Percentiles rank a stretch among this genome's conserved stretches.
Conservation (phyloP, 2,329 filamentous ascomycete species). For the Aphanocladium album region DNA sequence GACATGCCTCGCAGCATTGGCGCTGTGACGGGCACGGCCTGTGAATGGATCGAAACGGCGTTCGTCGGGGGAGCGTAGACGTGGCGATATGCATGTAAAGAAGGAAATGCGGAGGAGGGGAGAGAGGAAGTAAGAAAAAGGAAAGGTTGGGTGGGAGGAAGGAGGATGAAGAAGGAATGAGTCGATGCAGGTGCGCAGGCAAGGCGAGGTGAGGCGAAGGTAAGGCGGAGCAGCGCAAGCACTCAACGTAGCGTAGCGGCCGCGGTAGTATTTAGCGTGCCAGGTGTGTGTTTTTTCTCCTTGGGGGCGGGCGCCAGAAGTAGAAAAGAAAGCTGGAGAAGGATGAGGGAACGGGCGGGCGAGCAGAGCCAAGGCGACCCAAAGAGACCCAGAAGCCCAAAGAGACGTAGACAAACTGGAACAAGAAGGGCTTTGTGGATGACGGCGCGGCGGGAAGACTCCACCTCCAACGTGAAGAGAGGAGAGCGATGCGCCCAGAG, state of each 20-base stretch:
- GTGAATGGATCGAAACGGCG: not conserved
- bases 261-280: not conserved
- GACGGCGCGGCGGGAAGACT: slow-evolving; percentile 7
- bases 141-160: not conserved
- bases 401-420: not conserved
- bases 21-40: slow-evolving; percentile 9
- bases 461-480: slow-evolving; percentile 11
- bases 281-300: not conserved
- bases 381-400: not conserved
- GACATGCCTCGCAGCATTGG: slow-evolving; percentile 32
- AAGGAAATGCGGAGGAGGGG: not conserved
- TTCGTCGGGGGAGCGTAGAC: not conserved
- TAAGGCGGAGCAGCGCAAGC: not conserved
- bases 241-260: no score
- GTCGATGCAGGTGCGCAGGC: not conserved
- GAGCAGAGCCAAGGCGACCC: not conserved
- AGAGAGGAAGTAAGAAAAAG: not conserved
- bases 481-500: not conserved
- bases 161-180: not conserved
- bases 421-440: slow-evolving; percentile 4
- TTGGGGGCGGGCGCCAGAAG: not conserved
- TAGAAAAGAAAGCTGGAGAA: slow-evolving; percentile 9
- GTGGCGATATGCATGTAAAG: slow-evolving; percentile 6
- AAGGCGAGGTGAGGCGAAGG: not conserved
- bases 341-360: not conserved